Evolutionary conservation across 108 stramenopile genomes (phyloP).

Genomic region (Chaetoceros tenuissimus): DNA sequence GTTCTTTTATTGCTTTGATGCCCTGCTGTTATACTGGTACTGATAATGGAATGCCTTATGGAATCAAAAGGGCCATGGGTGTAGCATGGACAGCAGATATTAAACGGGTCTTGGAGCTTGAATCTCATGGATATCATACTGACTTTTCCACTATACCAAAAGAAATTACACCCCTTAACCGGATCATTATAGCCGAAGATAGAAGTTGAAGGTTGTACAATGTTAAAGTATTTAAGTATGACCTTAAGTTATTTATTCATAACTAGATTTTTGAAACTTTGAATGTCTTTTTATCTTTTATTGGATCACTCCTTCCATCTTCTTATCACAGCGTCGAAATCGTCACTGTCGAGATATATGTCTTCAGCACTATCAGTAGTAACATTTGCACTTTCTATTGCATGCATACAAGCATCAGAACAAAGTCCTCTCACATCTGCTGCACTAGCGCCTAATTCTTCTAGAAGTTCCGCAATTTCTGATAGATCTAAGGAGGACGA

Average conservation of each 20-base stretch:
- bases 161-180: slow-evolving; percentile 42
- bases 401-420: neutral
- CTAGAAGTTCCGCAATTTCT: neutral
- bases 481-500: neutral
- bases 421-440: neutral
- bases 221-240: no score
- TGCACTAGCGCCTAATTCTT: neutral
- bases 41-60: slow-evolving; percentile 33
- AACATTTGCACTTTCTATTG: neutral
- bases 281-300: no score
- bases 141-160: slow-evolving; percentile 39
- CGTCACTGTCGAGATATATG: neutral
- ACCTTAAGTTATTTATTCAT: no score
- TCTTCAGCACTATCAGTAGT: neutral
- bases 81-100: slow-evolving; percentile 35
- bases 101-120: slow-evolving; percentile 17
- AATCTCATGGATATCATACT: slow-evolving; percentile 30
- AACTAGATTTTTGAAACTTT: no score
- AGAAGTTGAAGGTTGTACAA: no score
- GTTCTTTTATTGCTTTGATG: slow-evolving; percentile 38
- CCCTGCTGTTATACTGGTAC: slow-evolving; percentile 55
- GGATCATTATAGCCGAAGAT: slow-evolving; percentile 45
- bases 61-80: slow-evolving; percentile 30
- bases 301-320: neutral
- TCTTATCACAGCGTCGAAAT: neutral